Base-by-base conservation (phyloP, 2,329 filamentous ascomycete genomes). In the Aspergillus chevalieri region DNA sequence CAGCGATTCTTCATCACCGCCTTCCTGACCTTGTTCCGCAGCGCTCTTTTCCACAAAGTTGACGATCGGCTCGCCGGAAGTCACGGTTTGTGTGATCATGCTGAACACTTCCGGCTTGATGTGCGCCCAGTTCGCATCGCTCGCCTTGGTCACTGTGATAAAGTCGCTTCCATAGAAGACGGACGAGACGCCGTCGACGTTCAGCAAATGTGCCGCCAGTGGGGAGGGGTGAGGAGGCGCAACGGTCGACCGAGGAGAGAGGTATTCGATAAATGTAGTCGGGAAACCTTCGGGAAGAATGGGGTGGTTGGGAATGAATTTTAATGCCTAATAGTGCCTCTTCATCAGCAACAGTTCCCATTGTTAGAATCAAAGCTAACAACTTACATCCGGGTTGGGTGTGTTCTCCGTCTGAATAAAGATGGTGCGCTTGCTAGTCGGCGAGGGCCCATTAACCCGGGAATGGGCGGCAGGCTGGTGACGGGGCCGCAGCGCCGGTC, bases 331-430 rank as follows among this genome's bases (percentile, higher is more conserved):
- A 4, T 7, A 41, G 17, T 9, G 5, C 6, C 17, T 15, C 8
- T 19, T 3, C 3, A 21, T 41, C 19, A 41, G 38, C 10, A 12
- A 41, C n/a, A 19, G 1, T 38, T 19, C 15, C 41, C 21, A 41
- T 46, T 6, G 10, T 44, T 30, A 22, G 28, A 24, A 17, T 33
- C 17, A 14, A 21, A 34, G 8, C 14, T 9, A 22, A 24, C 36
- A 34, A 68, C 73, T 60, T 65, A 82, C 91, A 74, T 97, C 90
- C n/a, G 84, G 78, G 72, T 98, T 98, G 22, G 93, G 93, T 1
- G 93, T 98, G 57, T 80, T 82, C 66, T 97, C 92, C 4, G 92
- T 97, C 74, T 98, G 93, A 65, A 98, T 98, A 76, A 97, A 98
- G 70, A 98, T 95, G 21, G 84, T 90, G 56, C 92, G 85, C 52